Base-by-base conservation (phyloP, 1,139 yeast genomes). In the Debaryomyces udenii region DNA sequence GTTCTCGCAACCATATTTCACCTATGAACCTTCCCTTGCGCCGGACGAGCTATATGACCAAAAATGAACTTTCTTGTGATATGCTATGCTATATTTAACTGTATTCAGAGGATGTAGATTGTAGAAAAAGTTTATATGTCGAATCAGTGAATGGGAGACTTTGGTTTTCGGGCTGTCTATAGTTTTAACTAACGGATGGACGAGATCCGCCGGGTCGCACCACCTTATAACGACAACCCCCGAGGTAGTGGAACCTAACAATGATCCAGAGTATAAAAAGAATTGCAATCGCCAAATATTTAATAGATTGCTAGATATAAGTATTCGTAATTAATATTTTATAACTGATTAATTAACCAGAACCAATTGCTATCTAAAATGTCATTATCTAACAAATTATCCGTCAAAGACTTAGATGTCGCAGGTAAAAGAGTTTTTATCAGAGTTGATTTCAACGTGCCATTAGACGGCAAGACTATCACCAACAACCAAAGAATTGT, bases 401-500 rank as follows among this genome's bases (percentile, higher is more conserved):
- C 96, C 46, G 96, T 91, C 68, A 83, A 85, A 66, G 98, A 91
- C 72, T 77, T 93, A 57, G 81, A 81, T 66, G 83, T 88, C 69
- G 68, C 84, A 61, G 90, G 80, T 68, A 90, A 90, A 79, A 81
- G 96, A 64, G 98, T 91, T 62, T 89, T 91, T 74, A 89, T 91
- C 78, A 86, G 97, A 74, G 96, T 90, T 52, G 96, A 91, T 74
- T 91, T 91, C 83, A 91, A 93, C 74, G 98, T 93, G 54, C 98
- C 98, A 62, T 81, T 91, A 58, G 96, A 91, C 64, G 98, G 96
- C 54, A 82, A 79, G 61, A 89, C 84, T 65, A 93, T 91, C 80
- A 93, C 98, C 78, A 91, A 93, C 83, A 91, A 91, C 76, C 97
- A 91, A 77, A 85, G 98, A 75, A 93, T 91, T 66, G 97, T 89